phyloP scores from a whole-genome alignment of 768 basidiomycete genomes.

The Tephrocybe sp. region DNA sequence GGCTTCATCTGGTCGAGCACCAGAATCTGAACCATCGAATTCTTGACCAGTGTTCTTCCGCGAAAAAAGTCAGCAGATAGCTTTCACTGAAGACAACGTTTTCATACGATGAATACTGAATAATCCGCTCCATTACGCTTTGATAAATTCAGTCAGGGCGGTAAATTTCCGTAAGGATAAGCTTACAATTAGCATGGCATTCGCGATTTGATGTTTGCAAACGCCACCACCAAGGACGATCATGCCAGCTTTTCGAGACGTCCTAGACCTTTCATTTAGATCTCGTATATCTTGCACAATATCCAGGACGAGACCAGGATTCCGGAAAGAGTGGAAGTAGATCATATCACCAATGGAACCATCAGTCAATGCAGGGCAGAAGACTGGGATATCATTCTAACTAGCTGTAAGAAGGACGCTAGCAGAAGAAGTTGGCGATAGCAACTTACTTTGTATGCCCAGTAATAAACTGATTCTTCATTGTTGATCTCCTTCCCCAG shows the following conservation, averaged over 20 bases:
- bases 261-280: constrained; percentile 86
- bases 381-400: constrained; percentile 97
- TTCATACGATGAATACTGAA: constrained; percentile 87
- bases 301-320: constrained; percentile 83
- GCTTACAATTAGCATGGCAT: constrained; percentile 96
- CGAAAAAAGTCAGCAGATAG: not conserved
- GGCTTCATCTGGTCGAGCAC: constrained; percentile 95
- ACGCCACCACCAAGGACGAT: constrained; percentile 97
- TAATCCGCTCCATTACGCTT: constrained; percentile 98
- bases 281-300: constrained; percentile 93
- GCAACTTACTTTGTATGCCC: constrained; percentile 90
- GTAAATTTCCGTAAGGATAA: not conserved
- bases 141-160: not conserved
- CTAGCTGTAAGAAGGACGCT: constrained; percentile 14
- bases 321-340: constrained; percentile 95
- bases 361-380: constrained; percentile 97
- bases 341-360: constrained; percentile 99
- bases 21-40: constrained; percentile 98
- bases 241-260: constrained; percentile 94
- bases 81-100: not conserved
- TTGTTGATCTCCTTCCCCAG: constrained; percentile 98
- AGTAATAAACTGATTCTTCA: constrained; percentile 97
- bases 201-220: constrained; percentile 99
- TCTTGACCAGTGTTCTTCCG: constrained; percentile 95
- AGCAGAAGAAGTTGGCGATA: constrained; percentile 17